A percentile compares a stretch with the other conserved stretches of the same genome.
phyloP scores from a whole-genome alignment of 2,329 filamentous ascomycete genomes.

The Epichloe gansuensis region DNA sequence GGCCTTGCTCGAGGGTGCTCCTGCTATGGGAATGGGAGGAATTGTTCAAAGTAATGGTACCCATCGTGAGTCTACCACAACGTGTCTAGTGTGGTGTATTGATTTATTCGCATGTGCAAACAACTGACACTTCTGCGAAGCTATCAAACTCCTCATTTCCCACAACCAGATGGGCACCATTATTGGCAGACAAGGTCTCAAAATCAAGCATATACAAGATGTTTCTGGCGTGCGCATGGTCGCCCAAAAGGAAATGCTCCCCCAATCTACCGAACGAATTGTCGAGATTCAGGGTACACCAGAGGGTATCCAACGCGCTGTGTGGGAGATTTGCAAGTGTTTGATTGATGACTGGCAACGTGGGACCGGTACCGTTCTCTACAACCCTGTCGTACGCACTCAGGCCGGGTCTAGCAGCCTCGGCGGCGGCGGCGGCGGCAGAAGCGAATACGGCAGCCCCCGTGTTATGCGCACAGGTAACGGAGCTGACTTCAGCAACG shows the following conservation, averaged over 20 bases:
- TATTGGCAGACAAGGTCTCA: conserved; percentile 88
- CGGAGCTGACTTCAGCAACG: conserved; percentile 92
- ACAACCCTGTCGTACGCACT: conserved; percentile 89
- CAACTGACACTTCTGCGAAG: conserved; percentile 32
- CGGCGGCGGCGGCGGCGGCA: conserved; percentile 25
- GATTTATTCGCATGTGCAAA: neutral
- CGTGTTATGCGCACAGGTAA: conserved; percentile 93
- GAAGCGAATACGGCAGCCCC: conserved; percentile 43
- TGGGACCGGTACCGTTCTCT: conserved; percentile 90
- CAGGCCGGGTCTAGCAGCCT: conserved; percentile 44
- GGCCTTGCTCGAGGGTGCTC: conserved; percentile 82
- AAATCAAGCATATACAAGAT: conserved; percentile 99
- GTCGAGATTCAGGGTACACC: conserved; percentile 94
- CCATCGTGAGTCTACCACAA: conserved; percentile 52
- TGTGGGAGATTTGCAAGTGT: conserved; percentile 99
- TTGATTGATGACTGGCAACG: conserved; percentile 96
- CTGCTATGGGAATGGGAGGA: conserved; percentile 91
- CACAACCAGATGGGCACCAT: conserved; percentile 99
- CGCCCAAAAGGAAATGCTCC: conserved; percentile 98
- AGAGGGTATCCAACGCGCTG: conserved; percentile 85
- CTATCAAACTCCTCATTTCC: conserved; percentile 94
- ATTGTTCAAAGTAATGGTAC: conserved; percentile 78
- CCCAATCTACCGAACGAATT: conserved; percentile 94
- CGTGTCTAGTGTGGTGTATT: neutral
- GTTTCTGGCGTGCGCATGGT: conserved; percentile 96